These are phyloP conservation scores for Lippia alba DNA, from an alignment of 305 asterid species.

Conservation along the genomic window DNA sequence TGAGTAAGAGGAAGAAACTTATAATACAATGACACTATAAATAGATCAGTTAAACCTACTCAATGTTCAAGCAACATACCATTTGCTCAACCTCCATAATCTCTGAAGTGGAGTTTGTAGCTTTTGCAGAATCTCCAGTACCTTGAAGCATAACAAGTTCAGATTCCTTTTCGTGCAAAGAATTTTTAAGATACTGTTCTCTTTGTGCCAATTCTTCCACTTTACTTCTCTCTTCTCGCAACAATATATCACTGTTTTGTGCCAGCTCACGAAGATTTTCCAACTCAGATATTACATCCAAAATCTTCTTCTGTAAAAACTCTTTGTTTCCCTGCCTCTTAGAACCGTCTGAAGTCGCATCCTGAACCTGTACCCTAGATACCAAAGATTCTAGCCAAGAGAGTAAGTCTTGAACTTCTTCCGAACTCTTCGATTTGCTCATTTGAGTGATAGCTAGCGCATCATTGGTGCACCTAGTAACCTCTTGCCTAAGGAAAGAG, in stretches of 20 bases:
- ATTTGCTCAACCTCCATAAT: slow-evolving; percentile 85
- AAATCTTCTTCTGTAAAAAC: slow-evolving; percentile 65
- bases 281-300: slow-evolving; percentile 74
- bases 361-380: slow-evolving; percentile 55
- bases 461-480: slow-evolving; percentile 93
- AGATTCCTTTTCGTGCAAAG: slow-evolving; percentile 77
- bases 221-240: slow-evolving; percentile 79
- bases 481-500: slow-evolving; percentile 98
- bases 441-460: slow-evolving; percentile 73
- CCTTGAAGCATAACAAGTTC: slow-evolving; percentile 64
- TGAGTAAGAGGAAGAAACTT: not conserved
- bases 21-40: not conserved
- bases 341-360: slow-evolving; percentile 48
- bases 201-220: slow-evolving; percentile 70
- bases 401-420: slow-evolving; percentile 74
- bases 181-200: slow-evolving; percentile 66
- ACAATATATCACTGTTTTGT: slow-evolving; percentile 57
- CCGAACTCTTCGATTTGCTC: slow-evolving; percentile 63
- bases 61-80: slow-evolving; percentile 55
- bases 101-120: slow-evolving; percentile 64
- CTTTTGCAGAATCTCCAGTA: slow-evolving; percentile 63
- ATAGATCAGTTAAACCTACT: not conserved
- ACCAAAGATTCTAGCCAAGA: slow-evolving; percentile 72
- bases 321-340: slow-evolving; percentile 55
- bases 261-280: slow-evolving; percentile 74